A percentile compares a stretch with the other conserved stretches of the same genome.
These are phyloP conservation scores for Chlamydomonas incerta DNA, from an alignment of 139 green algal genomes.

Conservation along the genomic window DNA sequence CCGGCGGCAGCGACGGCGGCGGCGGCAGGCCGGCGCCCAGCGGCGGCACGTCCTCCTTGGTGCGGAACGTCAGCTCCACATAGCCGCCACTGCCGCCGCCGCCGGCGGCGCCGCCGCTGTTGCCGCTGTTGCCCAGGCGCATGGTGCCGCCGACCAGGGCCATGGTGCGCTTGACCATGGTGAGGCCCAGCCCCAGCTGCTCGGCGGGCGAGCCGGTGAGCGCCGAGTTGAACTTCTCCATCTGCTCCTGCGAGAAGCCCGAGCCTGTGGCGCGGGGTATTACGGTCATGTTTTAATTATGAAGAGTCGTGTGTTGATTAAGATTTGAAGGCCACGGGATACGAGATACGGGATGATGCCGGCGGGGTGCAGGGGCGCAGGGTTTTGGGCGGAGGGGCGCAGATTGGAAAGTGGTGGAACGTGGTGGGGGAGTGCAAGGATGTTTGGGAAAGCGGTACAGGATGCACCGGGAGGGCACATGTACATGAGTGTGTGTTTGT, in stretches of 20 bases:
- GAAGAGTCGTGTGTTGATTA: too few species aligned
- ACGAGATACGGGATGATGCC: too few species aligned
- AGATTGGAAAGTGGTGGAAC: too few species aligned
- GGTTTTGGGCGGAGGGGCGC: too few species aligned
- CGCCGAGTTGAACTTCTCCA: constrained; percentile 50
- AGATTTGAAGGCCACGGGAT: too few species aligned
- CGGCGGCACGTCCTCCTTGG: constrained; percentile 30
- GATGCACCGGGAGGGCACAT: too few species aligned
- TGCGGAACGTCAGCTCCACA: constrained; percentile 25
- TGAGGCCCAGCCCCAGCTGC: constrained; percentile 38
- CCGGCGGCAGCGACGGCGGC: background rate
- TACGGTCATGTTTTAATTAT: too few species aligned
- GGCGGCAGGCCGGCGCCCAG: background rate
- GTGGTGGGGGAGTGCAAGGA: too few species aligned
- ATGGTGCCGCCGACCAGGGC: constrained; percentile 19
- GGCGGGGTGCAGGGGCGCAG: too few species aligned
- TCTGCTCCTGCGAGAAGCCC: constrained; percentile 43
- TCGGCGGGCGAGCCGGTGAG: constrained; percentile 30
- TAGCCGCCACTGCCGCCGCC: background rate
- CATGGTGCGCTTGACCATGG: constrained; percentile 47
- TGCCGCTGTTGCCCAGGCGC: background rate
- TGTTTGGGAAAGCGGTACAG: too few species aligned
- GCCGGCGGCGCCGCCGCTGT: background rate
- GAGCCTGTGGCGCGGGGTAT: constrained; percentile 21
- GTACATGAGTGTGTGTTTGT: too few species aligned